Evolutionary conservation across 2,329 filamentous ascomycete genomes (phyloP), one percentile per base, ranked within the genome.

Genomic region (Sphaerulina musiva): DNA sequence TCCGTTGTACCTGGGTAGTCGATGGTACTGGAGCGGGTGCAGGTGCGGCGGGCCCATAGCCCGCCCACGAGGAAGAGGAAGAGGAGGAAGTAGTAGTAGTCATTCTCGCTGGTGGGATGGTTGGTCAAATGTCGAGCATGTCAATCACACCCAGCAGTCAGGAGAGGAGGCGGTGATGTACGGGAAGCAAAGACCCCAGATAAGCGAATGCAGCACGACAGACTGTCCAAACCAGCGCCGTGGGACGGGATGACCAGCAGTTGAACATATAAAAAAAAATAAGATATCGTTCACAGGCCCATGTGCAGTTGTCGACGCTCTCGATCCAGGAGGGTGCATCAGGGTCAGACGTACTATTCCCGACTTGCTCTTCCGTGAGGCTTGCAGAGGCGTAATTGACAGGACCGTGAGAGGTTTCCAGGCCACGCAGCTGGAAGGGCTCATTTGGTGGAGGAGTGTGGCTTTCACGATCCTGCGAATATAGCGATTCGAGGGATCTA

Each of bases 161-260:
- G 52, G 48, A 51, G n/a, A n/a, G n/a, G 47, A 53, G 55, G 26
- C 26, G 26, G 26, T 6, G 26, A 26, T 26, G 26, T 53, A 54
- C 58, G n/a, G 59, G 54, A 55, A 55, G 51, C 57, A 46, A 56
- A 46, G 61, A 62, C 61, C 56, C 20, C 58, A 60, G 62, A 65
- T 65, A 63, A 65, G 63, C 62, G 64, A 64, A 43, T 40, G 59
- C 59, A 53, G 59, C 62, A 66, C 64, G 57, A 59, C 64, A 65
- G 63, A 55, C 57, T 60, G 57, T 61, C 59, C 56, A 43, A 61
- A 61, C 62, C 64, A 62, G 54, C 51, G 51, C 57, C 34, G 54
- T 53, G 54, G 54, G 56, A 56, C 60, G 64, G 59, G 52, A 47
- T 54, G 55, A 48, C 51, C 53, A 54, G 53, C n/a, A 46, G 50